Percentiles rank a stretch among this genome's conserved stretches.
phyloP scores from a whole-genome alignment of 306 rosid species.

The Sicyos baderoa region DNA sequence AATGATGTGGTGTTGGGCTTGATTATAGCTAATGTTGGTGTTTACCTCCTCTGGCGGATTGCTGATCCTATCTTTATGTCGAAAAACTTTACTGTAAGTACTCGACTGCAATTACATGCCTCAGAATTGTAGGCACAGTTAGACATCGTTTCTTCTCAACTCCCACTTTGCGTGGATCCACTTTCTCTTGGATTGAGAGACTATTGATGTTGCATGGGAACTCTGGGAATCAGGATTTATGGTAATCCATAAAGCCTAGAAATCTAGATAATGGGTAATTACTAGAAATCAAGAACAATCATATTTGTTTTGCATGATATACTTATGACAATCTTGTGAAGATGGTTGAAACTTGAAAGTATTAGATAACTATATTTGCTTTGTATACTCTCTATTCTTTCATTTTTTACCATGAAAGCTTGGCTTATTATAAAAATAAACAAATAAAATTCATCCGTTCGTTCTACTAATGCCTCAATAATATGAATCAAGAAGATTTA shows the following conservation, averaged over 20 bases:
- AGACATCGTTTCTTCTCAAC: conserved; percentile 13
- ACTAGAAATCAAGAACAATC: conserved; percentile 4
- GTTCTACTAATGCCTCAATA: neutral
- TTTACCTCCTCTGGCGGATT: conserved; percentile 56
- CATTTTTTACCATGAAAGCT: too few species aligned
- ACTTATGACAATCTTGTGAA: neutral
- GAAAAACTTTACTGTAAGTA: conserved; percentile 66
- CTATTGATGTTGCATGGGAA: neutral
- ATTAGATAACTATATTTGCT: neutral
- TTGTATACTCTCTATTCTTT: neutral
- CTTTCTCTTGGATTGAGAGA: neutral
- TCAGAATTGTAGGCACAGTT: neutral
- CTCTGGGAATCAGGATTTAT: neutral
- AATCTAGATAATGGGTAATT: neutral
- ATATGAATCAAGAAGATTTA: neutral
- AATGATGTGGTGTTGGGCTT: conserved; percentile 51
- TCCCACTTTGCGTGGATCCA: conserved; percentile 11
- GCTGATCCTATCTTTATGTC: conserved; percentile 49
- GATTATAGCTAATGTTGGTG: conserved; percentile 66
- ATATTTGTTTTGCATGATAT: neutral
- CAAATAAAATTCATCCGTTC: neutral
- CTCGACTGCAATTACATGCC: conserved; percentile 22
- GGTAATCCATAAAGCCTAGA: neutral
- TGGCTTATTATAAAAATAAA: too few species aligned
- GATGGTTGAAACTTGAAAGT: neutral